Evolutionary conservation across 768 basidiomycete species (phyloP).

Genomic region (Serendipita sp.): DNA sequence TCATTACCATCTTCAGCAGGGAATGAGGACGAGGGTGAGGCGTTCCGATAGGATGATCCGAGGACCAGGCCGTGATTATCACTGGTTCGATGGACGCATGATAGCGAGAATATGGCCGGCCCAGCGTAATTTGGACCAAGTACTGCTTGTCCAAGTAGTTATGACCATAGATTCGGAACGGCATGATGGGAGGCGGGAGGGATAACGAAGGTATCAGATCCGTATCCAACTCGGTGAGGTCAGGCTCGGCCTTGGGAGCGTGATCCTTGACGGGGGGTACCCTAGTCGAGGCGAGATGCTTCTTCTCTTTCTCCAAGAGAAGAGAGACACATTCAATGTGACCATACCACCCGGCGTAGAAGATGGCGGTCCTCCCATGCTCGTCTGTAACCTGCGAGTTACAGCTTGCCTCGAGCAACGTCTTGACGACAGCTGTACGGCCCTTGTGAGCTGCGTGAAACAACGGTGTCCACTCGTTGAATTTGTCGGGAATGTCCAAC

Average conservation of each 20-base stretch:
- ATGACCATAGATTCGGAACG: constrained; percentile 93
- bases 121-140: constrained; percentile 76
- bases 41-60: neutral
- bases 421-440: constrained; percentile 49
- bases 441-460: constrained; percentile 91
- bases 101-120: constrained; percentile 47
- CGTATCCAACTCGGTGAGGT: constrained; percentile 41
- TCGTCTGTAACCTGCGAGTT: constrained; percentile 71
- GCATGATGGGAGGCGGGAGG: constrained; percentile 95
- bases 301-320: constrained; percentile 28
- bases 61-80: neutral
- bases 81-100: constrained; percentile 14
- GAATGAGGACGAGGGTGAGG: constrained; percentile 35
- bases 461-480: constrained; percentile 95
- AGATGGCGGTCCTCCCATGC: constrained; percentile 64
- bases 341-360: constrained; percentile 96
- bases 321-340: constrained; percentile 52
- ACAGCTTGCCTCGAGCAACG: constrained; percentile 68
- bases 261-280: constrained; percentile 15
- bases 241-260: constrained; percentile 15
- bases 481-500: constrained; percentile 85
- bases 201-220: constrained; percentile 91
- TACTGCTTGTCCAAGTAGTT: constrained; percentile 80
- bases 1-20: constrained; percentile 81
- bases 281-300: constrained; percentile 10